Evolutionary conservation across 768 basidiomycete genomes (phyloP), one percentile per base, ranked within the genome.

Genomic region (Arthromyces matolae): DNA sequence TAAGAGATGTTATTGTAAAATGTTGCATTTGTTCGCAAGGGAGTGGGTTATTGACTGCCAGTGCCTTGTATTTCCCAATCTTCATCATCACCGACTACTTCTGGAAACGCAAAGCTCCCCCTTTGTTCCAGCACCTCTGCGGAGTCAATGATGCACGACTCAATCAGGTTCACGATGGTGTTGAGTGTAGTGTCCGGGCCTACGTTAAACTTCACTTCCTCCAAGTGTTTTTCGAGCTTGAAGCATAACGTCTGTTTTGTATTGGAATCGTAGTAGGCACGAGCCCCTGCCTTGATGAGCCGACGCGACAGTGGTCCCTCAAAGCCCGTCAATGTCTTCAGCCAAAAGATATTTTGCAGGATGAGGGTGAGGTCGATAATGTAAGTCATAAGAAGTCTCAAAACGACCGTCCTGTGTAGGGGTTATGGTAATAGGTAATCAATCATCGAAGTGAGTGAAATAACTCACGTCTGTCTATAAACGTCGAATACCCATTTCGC

Each of bases 301-400:
- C 49, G 41, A 5, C 51, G 48, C 23, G 51, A 43, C n/a, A 56
- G 18, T 5, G 51, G 51, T 8, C 24, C 34, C 6, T 36, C 41
- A 19, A 25, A 22, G 22, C 25, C 28, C 28, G 36, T 32, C 12
- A 51, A 35, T 6, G 32, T 24, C 29, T 51, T 41, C 23, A 54
- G 23, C 53, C 50, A 58, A 47, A 61, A 61, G 1, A 61, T 37
- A 5, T 55, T 51, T 31, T 61, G 52, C 28, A 59, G 29, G 9
- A 61, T 49, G 3, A 61, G 32, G 1, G 54, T 58, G 2, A 60
- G 49, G 27, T 60, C 57, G 22, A 60, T 43, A 22, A 60, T 55
- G 19, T 55, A 58, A 1, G 41, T 48, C 57, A 61, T 61, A 20
- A 59, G 46, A 23, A 47, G 48, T 18, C 45, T n/a, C n/a, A 60